Evolutionary conservation across 73 alveolate species (phyloP), one percentile per base, ranked within the genome.

Genomic region (Breviolum minutum): DNA sequence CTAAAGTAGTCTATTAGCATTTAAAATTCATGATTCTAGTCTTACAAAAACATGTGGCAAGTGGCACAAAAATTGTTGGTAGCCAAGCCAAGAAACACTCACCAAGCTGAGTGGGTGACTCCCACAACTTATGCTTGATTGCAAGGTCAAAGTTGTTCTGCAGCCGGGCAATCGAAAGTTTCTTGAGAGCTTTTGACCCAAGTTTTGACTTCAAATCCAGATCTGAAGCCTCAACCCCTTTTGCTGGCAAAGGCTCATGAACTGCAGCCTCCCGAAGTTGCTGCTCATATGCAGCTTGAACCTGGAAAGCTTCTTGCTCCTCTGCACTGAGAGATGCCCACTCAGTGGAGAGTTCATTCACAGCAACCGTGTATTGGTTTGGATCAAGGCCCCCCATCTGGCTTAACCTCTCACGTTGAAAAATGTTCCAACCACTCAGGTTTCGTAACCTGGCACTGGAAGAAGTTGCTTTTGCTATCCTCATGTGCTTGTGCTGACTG

Each of bases 391-490:
- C 32, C 14, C 89, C 69, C 11, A 19, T 8, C 69, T 81, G 40
- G 13, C 61, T 11, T 48, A 48, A 4, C 69, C 48, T 30, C 70
- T 40, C 89, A 81, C 89, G 89, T 32, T 81, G 89, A 81, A 40
- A 81, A 19, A 81, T 19, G 70, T 81, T 81, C 89, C 89, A 81
- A 19, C 89, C 89, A 81, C 89, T 40, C 32, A 81, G 30, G 29
- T 16, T 11, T 32, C 89, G 30, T 7, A 81, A 17, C 10, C 22
- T 26, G 9, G 5, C 30, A 7, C 14, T 40, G 29, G 66, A 24
- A 7, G 29, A 40, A 20, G 81, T 71, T 22, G 40, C 81, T 0
- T 71, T 13, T 17, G 0, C 81, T 8, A 71, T 30, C n/a, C 81
- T 0, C 81, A 20, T 71, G n/a, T 54, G 81, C 30, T 71, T 71